phyloP scores from a whole-genome alignment of 2,329 filamentous ascomycete species.

The Purpureocillium takamizusanense region DNA sequence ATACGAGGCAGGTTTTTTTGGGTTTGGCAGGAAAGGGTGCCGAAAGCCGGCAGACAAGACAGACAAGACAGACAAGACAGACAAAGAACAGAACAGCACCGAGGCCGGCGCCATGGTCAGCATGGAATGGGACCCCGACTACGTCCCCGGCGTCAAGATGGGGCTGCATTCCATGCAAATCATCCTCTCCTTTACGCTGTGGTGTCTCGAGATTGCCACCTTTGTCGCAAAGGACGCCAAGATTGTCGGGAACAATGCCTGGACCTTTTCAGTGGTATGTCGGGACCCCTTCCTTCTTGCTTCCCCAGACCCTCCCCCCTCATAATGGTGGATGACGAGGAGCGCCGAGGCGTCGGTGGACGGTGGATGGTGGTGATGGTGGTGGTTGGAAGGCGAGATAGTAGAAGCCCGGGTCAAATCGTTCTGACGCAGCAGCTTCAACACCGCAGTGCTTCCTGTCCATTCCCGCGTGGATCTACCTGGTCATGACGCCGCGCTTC shows the following conservation, averaged over 20 bases:
- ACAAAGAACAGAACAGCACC: too few relatives aligned
- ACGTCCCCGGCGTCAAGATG: slow-evolving; percentile 47
- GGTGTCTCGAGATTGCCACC: slow-evolving; percentile 50
- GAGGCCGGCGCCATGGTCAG: slow-evolving; percentile 36
- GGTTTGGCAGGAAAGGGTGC: too few relatives aligned
- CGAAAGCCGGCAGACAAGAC: too few relatives aligned
- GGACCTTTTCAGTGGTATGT: slow-evolving; percentile 56
- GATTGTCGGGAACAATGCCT: slow-evolving; percentile 50
- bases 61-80: too few relatives aligned
- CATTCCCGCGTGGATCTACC: slow-evolving; percentile 55
- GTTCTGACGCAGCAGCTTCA: slow-evolving; percentile 3
- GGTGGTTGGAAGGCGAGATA: too few relatives aligned
- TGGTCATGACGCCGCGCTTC: slow-evolving; percentile 56
- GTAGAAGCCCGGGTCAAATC: too few relatives aligned
- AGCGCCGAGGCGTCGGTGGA: too few relatives aligned
- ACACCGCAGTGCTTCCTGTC: slow-evolving; percentile 52
- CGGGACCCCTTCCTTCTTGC: too few relatives aligned
- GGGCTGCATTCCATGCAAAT: slow-evolving; percentile 48
- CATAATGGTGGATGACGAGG: too few relatives aligned
- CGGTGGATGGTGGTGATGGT: too few relatives aligned
- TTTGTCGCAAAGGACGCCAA: slow-evolving; percentile 38
- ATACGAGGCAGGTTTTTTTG: too few relatives aligned
- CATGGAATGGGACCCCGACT: slow-evolving; percentile 44
- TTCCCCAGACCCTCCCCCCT: too few relatives aligned
- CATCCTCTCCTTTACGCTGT: slow-evolving; percentile 44